Evolutionary conservation across 305 asterid genomes (phyloP).

Genomic region (Fraxinus floribunda): DNA sequence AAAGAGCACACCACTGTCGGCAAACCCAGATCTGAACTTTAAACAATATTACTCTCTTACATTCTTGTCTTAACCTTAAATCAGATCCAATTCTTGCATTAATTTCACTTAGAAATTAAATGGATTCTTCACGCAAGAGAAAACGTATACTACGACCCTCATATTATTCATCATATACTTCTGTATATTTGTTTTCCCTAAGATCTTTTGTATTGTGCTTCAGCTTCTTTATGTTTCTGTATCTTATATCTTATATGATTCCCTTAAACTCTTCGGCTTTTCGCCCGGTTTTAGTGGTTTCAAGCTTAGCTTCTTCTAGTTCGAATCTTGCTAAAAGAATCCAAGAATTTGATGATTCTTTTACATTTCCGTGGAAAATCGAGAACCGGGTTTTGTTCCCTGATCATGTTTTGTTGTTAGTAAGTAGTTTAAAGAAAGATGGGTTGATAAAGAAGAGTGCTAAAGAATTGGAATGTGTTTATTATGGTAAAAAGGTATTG

Average conservation of each 20-base stretch:
- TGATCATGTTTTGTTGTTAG: constrained; percentile 68
- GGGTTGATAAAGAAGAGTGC: constrained; percentile 17
- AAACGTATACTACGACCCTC: constrained; percentile 54
- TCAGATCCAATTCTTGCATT: constrained; percentile 13
- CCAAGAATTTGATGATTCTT: constrained; percentile 35
- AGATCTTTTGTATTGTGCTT: constrained; percentile 59
- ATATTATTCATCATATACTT: constrained; percentile 28
- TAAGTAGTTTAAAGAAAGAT: constrained; percentile 25
- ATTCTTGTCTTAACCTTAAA: constrained; percentile 8
- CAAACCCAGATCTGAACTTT: constrained; percentile 36
- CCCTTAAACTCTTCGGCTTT: constrained; percentile 53
- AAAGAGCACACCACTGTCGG: constrained; percentile 39
- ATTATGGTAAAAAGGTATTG: constrained; percentile 19
- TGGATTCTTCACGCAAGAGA: constrained; percentile 78
- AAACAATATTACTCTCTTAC: constrained; percentile 19
- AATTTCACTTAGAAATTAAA: constrained; percentile 4
- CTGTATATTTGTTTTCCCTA: constrained; percentile 44
- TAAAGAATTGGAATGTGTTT: constrained; percentile 61
- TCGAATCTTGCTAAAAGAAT: constrained; percentile 39
- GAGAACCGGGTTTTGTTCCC: constrained; percentile 77
- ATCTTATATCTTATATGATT: constrained; percentile 37
- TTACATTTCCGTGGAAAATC: constrained; percentile 34
- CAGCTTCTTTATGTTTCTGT: constrained; percentile 51
- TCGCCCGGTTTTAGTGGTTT: constrained; percentile 64
- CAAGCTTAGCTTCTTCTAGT: constrained; percentile 56